Base-by-base conservation (phyloP, 1,139 yeast genomes). In the Chernovozyma aurita region DNA sequence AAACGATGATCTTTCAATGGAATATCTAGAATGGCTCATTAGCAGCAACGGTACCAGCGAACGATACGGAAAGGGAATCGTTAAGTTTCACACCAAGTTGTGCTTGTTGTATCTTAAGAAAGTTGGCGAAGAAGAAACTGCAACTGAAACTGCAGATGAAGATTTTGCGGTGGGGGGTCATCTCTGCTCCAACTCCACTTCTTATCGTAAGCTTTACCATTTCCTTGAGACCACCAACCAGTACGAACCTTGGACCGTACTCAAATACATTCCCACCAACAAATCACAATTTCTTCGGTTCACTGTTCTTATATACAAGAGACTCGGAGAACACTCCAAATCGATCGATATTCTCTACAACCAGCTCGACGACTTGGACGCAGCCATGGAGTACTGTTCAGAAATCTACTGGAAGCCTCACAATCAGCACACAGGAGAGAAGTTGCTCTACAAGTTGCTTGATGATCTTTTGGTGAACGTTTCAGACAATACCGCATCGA, bases 341-440 rank as follows among this genome's bases (percentile, higher is more conserved):
- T 81, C 90, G 0, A 63, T 92, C 20, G 76, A 76, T 42, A 75
- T 86, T 2, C 67, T 80, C 31, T 78, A 76, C 38, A 70, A 72
- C 39, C 78, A 80, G 30, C 57, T 87, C 33, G 61, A 73, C 12
- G 84, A 83, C 49, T 70, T 76, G 38, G 61, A 62, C 18, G 64
- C 66, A 14, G 85, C 95, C 0, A 71, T 83, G 43, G 57, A 63
- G 33, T 80, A 85, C 51, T 79, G 94, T 46, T 57, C 76, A 1
- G 70, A 69, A 4, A 59, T 83, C 1, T 78, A 72, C 42, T 50
- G 43, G 24, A 52, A 49, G 27, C 59, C 70, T 0, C 52, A 57
- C 12, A 63, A 70, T 33, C 43, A 54, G n/a, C 46, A 42, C 1
- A 44, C 49, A 2, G 86, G 86, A 0, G 49, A 55, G 24, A 42